These are phyloP conservation scores for Mycena crocata DNA, from an alignment of 768 basidiomycete genomes.

Conservation along the genomic window DNA sequence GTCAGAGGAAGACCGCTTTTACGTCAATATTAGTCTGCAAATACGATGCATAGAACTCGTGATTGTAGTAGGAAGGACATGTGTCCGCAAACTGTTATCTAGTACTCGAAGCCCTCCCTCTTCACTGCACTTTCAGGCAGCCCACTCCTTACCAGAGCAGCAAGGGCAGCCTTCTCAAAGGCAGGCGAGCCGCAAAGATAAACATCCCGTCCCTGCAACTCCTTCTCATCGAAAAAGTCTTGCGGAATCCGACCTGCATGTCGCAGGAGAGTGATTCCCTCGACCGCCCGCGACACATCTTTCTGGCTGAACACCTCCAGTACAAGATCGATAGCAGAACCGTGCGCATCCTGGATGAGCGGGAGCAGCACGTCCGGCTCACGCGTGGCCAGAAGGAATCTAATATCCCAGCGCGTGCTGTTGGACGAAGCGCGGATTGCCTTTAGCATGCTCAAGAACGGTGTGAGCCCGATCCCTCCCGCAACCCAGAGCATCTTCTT, in stretches of 20 bases:
- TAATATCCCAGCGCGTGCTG: constrained; percentile 50
- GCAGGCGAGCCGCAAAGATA: constrained; percentile 64
- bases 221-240: constrained; percentile 31
- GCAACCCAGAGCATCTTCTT: constrained; percentile 66
- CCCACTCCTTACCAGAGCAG: constrained; percentile 48
- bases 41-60: too few species aligned
- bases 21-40: too few species aligned
- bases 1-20: too few species aligned
- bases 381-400: constrained; percentile 61
- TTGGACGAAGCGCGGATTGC: constrained; percentile 23
- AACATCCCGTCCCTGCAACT: constrained; percentile 40
- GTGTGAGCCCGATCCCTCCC: constrained; percentile 75
- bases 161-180: constrained; percentile 56
- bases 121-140: constrained; percentile 46
- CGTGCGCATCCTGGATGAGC: constrained; percentile 45
- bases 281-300: constrained; percentile 6
- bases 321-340: constrained; percentile 38
- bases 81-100: too few species aligned
- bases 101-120: constrained; percentile 60
- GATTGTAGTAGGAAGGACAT: too few species aligned
- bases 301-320: constrained; percentile 56
- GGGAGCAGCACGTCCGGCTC: constrained; percentile 64
- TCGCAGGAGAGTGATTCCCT: constrained; percentile 24
- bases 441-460: constrained; percentile 67
- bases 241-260: constrained; percentile 40